These are phyloP conservation scores for Polyporus arcularius DNA, from an alignment of 768 basidiomycete species.

Conservation along the genomic window DNA sequence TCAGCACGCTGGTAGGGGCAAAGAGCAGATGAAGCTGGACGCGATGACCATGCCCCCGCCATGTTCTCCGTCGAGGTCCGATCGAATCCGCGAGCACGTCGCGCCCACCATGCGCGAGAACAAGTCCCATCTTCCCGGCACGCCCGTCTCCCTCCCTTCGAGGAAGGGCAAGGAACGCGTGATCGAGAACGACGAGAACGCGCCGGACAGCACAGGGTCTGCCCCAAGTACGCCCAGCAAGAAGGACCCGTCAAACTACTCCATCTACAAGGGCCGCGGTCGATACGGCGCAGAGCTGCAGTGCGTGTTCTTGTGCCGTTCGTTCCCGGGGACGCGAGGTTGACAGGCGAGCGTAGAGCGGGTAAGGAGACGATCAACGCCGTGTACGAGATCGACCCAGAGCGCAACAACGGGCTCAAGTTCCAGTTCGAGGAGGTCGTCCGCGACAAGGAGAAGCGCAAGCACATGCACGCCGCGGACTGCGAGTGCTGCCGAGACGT, in stretches of 20 bases:
- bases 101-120: background rate
- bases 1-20: background rate
- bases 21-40: background rate
- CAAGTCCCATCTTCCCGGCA: background rate
- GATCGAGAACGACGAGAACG: constrained; percentile 15
- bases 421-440: constrained; percentile 81
- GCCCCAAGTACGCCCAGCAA: background rate
- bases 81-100: background rate
- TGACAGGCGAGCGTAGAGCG: constrained; percentile 40
- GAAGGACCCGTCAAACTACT: constrained; percentile 14
- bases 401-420: constrained; percentile 61
- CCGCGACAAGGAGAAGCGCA: constrained; percentile 61
- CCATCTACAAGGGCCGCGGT: constrained; percentile 23
- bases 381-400: constrained; percentile 64
- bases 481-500: constrained; percentile 85
- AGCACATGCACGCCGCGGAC: constrained; percentile 69
- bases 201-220: background rate
- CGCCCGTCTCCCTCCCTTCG: background rate
- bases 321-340: constrained; percentile 41
- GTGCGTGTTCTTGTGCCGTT: constrained; percentile 30
- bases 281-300: constrained; percentile 14
- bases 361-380: constrained; percentile 54
- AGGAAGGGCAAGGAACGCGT: constrained; percentile 15
- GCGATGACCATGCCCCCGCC: background rate
- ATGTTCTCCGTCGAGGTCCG: background rate